Evolutionary conservation across 116 monocot species (phyloP).

Genomic region (Iris pallida): DNA sequence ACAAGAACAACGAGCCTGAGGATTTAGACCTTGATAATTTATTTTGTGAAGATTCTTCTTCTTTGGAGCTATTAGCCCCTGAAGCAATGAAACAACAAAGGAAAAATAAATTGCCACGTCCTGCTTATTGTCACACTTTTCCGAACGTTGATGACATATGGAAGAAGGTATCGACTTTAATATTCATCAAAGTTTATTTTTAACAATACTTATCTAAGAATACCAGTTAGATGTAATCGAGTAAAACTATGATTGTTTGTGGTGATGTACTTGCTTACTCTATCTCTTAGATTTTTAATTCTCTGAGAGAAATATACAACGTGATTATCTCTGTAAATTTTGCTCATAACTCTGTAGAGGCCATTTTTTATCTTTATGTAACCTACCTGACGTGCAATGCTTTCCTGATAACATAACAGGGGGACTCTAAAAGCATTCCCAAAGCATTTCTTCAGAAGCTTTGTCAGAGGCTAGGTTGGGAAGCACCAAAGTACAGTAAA

Average conservation of each 20-base stretch:
- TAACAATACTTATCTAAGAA: no score
- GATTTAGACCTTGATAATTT: constrained; percentile 74
- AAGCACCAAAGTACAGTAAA: constrained; percentile 86
- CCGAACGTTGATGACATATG: constrained; percentile 63
- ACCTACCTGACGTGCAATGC: neutral
- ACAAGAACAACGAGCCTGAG: constrained; percentile 41
- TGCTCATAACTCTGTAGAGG: no score
- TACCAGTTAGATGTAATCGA: no score
- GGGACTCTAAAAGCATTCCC: constrained; percentile 56
- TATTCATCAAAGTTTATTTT: no score
- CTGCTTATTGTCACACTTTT: constrained; percentile 35
- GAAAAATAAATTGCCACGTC: constrained; percentile 32
- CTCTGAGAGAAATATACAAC: no score
- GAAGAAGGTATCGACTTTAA: constrained; percentile 48
- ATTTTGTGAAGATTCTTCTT: constrained; percentile 66
- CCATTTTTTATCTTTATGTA: no score
- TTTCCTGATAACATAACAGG: constrained; percentile 43
- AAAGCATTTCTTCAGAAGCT: constrained; percentile 86
- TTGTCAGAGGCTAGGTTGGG: constrained; percentile 92
- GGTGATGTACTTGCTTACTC: no score
- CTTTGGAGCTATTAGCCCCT: constrained; percentile 24
- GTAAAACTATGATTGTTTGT: no score
- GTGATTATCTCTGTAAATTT: no score
- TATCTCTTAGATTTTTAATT: no score
- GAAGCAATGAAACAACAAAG: constrained; percentile 38